A percentile compares a stretch with the other conserved stretches of the same genome.
Conservation (phyloP, 1,284 basidiomycete species). For the Sparassis latifolia region DNA sequence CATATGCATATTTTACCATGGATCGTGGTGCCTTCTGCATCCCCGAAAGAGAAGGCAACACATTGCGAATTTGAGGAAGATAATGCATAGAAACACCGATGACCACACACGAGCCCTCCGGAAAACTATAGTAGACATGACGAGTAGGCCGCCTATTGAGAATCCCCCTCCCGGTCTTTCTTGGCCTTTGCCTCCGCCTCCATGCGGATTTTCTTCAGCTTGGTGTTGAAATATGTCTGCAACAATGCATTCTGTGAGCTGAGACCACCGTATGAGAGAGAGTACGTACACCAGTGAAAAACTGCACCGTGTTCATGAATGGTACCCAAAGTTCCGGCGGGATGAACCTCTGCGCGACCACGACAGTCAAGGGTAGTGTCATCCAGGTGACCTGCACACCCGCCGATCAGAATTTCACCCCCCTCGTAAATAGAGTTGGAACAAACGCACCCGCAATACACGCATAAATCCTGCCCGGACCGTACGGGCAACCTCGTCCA, state of each 20-base stretch:
- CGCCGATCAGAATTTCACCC: not conserved
- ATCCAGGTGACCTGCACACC: constrained; percentile 60
- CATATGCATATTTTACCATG: constrained; percentile 2
- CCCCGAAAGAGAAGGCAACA: too few species aligned
- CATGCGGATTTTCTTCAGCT: constrained; percentile 50
- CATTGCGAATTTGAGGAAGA: too few species aligned
- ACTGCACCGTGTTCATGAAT: constrained; percentile 68
- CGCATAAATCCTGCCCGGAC: constrained; percentile 72
- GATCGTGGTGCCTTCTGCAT: too few species aligned
- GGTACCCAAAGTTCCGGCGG: constrained; percentile 74
- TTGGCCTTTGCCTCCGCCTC: constrained; percentile 37
- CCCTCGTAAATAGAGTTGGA: not conserved
- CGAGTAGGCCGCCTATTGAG: too few species aligned
- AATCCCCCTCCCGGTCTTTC: constrained; percentile 32
- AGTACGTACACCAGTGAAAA: constrained; percentile 53
- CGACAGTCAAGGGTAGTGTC: constrained; percentile 64
- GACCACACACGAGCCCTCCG: too few species aligned
- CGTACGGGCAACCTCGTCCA: constrained; percentile 61
- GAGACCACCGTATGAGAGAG: not conserved
- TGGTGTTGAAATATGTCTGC: constrained; percentile 70
- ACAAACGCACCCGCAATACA: constrained; percentile 56
- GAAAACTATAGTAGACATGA: too few species aligned
- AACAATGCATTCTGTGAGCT: not conserved
- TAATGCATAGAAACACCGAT: too few species aligned
- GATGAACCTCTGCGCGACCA: constrained; percentile 71